Conservation (phyloP, 2,329 filamentous ascomycete species). For the Colletotrichum aenigma region DNA sequence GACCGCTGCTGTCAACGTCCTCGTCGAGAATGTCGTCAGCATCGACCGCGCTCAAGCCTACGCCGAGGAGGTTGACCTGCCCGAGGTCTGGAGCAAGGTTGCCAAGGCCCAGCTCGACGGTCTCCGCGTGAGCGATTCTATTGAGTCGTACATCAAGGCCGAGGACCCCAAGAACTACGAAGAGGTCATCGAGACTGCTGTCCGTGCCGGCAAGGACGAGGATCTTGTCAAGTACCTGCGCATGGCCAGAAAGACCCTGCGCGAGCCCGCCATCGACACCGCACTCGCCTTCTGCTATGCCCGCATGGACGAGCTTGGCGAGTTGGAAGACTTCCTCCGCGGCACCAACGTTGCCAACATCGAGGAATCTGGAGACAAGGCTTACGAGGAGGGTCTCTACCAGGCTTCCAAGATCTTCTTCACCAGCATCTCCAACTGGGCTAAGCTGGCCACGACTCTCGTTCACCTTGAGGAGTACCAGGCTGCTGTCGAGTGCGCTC, state of each 20-base stretch:
- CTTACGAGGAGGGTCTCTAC: constrained; percentile 90
- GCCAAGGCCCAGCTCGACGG: constrained; percentile 98
- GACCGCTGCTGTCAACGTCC: constrained; percentile 82
- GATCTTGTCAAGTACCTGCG: constrained; percentile 95
- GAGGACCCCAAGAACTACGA: constrained; percentile 90
- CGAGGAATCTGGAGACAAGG: constrained; percentile 97
- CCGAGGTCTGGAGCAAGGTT: constrained; percentile 98
- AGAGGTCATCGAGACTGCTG: constrained; percentile 96
- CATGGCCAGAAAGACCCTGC: constrained; percentile 96
- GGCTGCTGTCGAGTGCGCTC: constrained; percentile 93
- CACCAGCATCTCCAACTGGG: constrained; percentile 98
- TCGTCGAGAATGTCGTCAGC: constrained; percentile 96
- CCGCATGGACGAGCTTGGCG: constrained; percentile 85
- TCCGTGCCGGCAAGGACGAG: constrained; percentile 95
- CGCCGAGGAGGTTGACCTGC: constrained; percentile 90
- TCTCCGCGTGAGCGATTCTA: constrained; percentile 87
- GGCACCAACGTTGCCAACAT: constrained; percentile 94
- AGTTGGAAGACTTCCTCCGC: constrained; percentile 95
- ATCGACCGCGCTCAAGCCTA: constrained; percentile 97
- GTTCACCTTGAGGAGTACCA: constrained; percentile 98
- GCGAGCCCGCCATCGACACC: constrained; percentile 93
- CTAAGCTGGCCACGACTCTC: constrained; percentile 94
- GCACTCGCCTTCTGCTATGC: constrained; percentile 93
- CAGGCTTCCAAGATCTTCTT: constrained; percentile 98
- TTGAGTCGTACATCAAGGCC: constrained; percentile 97